Evolutionary conservation across 2,329 filamentous ascomycete species (phyloP).

Genomic region (Fusarium dimerum): DNA sequence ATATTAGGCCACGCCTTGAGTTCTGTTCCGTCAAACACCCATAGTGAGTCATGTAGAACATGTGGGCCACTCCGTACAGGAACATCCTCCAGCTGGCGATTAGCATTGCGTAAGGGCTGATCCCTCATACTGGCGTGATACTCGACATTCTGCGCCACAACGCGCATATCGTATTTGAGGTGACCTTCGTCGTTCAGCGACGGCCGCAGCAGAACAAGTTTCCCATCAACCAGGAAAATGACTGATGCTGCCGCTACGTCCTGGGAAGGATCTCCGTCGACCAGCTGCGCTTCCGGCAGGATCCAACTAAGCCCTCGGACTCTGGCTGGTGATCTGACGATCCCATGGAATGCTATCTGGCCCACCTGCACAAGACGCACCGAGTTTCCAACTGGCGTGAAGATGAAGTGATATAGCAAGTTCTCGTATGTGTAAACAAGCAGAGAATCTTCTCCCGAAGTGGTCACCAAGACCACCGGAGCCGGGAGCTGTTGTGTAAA

Average conservation of each 20-base stretch:
- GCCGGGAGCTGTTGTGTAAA: constrained; percentile 77
- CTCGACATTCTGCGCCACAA: constrained; percentile 94
- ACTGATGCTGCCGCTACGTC: constrained; percentile 94
- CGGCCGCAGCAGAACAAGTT: constrained; percentile 88
- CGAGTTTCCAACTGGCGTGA: constrained; percentile 68
- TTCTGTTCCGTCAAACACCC: constrained; percentile 88
- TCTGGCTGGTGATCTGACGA: constrained; percentile 88
- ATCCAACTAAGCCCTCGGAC: constrained; percentile 96
- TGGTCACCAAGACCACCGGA: constrained; percentile 85
- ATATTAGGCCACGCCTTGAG: constrained; percentile 89
- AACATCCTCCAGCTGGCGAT: constrained; percentile 26
- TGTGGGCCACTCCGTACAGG: constrained; percentile 30
- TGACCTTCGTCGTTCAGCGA: constrained; percentile 79
- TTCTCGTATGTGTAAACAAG: constrained; percentile 98
- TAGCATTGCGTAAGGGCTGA: constrained; percentile 54
- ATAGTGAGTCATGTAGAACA: constrained; percentile 81
- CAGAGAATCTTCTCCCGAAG: constrained; percentile 89
- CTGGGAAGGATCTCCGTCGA: constrained; percentile 90
- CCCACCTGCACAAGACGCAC: constrained; percentile 89
- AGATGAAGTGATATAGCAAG: constrained; percentile 90
- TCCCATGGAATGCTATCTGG: constrained; percentile 95
- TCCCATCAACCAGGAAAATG: constrained; percentile 94
- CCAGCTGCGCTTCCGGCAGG: constrained; percentile 83
- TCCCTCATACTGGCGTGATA: constrained; percentile 94
- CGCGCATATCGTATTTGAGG: constrained; percentile 97